phyloP scores from a whole-genome alignment of 2,329 filamentous ascomycete genomes.

The Metarhizium sp. region DNA sequence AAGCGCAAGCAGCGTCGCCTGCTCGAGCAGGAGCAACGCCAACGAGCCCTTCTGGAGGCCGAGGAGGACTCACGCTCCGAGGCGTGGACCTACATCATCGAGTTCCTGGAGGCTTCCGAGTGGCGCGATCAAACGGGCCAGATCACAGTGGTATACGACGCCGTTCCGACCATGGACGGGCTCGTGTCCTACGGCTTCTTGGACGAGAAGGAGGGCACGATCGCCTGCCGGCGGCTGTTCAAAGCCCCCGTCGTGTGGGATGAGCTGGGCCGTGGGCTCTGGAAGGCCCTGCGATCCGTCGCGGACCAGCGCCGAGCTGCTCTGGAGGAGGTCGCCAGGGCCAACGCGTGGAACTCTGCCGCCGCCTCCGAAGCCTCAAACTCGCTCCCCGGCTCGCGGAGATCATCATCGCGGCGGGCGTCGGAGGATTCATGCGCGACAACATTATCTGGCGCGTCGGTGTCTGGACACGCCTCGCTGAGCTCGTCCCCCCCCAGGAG shows the following conservation, averaged over 20 bases:
- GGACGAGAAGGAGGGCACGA: constrained; percentile 24
- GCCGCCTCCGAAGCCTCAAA: neutral
- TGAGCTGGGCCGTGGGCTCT: constrained; percentile 25
- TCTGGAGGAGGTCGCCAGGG: neutral
- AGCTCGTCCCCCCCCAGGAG: constrained; percentile 7
- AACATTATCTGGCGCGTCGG: constrained; percentile 1
- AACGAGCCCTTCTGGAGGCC: constrained; percentile 18
- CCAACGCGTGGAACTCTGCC: neutral
- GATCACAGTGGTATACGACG: constrained; percentile 24
- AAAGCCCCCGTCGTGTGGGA: constrained; percentile 30
- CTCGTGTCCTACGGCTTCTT: constrained; percentile 23
- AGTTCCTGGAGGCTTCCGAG: constrained; percentile 18
- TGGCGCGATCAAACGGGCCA: constrained; percentile 22
- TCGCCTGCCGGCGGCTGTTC: constrained; percentile 26
- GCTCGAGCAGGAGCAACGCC: constrained; percentile 10
- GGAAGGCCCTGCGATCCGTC: constrained; percentile 16
- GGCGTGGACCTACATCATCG: constrained; percentile 22
- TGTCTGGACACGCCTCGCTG: constrained; percentile 5
- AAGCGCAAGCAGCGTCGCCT: constrained; percentile 12
- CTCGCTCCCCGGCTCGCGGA: neutral
- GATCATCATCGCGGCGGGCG: constrained; percentile 3
- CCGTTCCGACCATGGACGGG: constrained; percentile 23
- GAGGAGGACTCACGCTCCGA: constrained; percentile 20
- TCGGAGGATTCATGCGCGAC: constrained; percentile 6
- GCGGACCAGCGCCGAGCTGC: constrained; percentile 9